Conservation (phyloP, 2,329 filamentous ascomycete species). For the Xylaria sp. region DNA sequence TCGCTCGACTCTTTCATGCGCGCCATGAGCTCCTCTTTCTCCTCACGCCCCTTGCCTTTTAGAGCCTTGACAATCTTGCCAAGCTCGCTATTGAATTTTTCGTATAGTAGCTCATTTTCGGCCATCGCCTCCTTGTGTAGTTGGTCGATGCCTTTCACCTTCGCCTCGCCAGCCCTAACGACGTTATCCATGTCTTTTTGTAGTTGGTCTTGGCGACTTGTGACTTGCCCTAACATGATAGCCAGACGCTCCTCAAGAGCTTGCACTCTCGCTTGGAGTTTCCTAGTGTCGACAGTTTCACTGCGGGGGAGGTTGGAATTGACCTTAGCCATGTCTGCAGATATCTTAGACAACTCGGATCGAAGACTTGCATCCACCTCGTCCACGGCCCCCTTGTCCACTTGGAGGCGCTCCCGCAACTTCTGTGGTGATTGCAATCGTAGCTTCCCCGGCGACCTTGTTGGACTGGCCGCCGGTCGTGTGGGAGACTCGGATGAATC, state of each 20-base stretch:
- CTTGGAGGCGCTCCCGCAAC: constrained; percentile 84
- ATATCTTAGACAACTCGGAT: constrained; percentile 81
- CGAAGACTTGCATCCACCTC: constrained; percentile 76
- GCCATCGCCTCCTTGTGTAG: constrained; percentile 87
- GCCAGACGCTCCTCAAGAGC: constrained; percentile 76
- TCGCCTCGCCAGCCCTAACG: constrained; percentile 78
- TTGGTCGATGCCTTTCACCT: constrained; percentile 85
- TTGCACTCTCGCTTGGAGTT: constrained; percentile 68
- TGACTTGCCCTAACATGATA: constrained; percentile 67
- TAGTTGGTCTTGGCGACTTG: constrained; percentile 70
- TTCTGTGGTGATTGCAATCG: constrained; percentile 79
- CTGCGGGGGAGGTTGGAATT: constrained; percentile 55
- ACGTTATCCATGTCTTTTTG: constrained; percentile 77
- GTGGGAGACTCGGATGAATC: constrained; percentile 46
- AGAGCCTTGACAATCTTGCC: constrained; percentile 83
- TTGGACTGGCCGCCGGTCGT: constrained; percentile 53
- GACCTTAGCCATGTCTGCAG: constrained; percentile 77
- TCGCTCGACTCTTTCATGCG: constrained; percentile 79
- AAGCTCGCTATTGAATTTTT: constrained; percentile 91
- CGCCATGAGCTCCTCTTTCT: constrained; percentile 79
- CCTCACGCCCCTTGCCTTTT: constrained; percentile 76
- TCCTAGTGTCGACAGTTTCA: constrained; percentile 58
- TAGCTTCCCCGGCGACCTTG: constrained; percentile 64
- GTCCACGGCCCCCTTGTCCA: constrained; percentile 79
- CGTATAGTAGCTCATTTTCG: constrained; percentile 93